Conservation (phyloP, 2,329 filamentous ascomycete species). For the Dactylonectria estremocensis region DNA sequence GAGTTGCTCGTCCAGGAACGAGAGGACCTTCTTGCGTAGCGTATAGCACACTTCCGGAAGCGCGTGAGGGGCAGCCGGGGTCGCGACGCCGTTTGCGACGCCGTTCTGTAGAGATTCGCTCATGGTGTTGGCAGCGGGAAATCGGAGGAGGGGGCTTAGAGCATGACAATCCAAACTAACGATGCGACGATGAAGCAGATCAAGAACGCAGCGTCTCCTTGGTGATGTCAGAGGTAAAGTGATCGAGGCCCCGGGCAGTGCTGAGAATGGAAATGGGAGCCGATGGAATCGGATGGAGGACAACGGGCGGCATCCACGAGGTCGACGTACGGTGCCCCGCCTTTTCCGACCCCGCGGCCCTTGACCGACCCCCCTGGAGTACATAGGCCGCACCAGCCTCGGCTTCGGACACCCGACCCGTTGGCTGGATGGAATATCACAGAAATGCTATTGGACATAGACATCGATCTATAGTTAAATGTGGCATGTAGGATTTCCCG, state of each 20-base stretch:
- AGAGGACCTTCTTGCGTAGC: conserved; percentile 72
- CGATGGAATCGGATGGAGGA: conserved; percentile 28
- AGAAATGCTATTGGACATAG: background rate
- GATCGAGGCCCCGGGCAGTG: background rate
- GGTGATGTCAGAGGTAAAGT: background rate
- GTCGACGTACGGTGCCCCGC: conserved; percentile 10
- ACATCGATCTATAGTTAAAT: background rate
- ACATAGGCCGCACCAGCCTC: conserved; percentile 2
- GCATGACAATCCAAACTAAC: background rate
- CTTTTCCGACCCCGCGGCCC: conserved; percentile 21
- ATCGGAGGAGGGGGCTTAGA: background rate
- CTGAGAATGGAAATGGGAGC: conserved; percentile 13
- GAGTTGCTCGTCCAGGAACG: conserved; percentile 75
- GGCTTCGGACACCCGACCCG: conserved; percentile 10
- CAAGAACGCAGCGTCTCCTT: background rate
- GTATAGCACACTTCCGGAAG: conserved; percentile 63
- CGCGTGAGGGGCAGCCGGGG: conserved; percentile 32
- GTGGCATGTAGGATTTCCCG: background rate
- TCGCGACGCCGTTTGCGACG: conserved; percentile 34
- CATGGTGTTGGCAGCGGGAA: conserved; percentile 18
- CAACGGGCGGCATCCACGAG: background rate
- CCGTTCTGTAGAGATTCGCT: conserved; percentile 21
- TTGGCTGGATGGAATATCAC: background rate
- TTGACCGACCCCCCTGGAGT: background rate
- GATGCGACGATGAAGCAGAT: background rate